Evolutionary conservation across 2,329 filamentous ascomycete species (phyloP), one percentile per base, ranked within the genome.

Genomic region (Atkinsonella hypoxylon): DNA sequence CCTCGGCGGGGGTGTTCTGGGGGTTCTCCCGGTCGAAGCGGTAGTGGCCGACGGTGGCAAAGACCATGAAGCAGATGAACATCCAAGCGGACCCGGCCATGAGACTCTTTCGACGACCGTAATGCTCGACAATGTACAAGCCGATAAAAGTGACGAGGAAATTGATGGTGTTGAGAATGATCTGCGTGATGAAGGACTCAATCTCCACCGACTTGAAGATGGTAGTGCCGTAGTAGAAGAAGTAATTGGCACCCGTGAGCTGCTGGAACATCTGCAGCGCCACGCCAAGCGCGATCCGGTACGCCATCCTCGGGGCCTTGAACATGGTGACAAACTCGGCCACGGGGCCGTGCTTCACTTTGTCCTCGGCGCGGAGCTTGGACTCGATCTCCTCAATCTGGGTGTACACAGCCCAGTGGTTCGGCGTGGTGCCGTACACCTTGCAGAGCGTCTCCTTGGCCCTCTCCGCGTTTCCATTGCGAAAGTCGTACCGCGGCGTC

Each of bases 81-180:
- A 77, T 77, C 77, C 81, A 83, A 1, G 77, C 61, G 3, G 78
- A 77, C n/a, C 82, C 83, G 0, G 67, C 62, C 45, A 85, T 78
- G 2, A 87, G 70, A 2, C 78, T 81, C 56, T 75, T 76, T 46
- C 83, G 77, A 7, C 83, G 79, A 51, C 83, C 82, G 45, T 76
- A 81, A 53, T 81, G 75, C 62, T 86, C 81, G 13, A 86, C 79
- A n/a, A 86, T 69, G 59, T 81, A 86, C n/a, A 87, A 70, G 49
- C 83, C 82, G 22, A 78, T 73, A 55, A 87, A 81, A 7, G 83
- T 87, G 54, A 78, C 79, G 48, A 72, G 69, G 11, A 86, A 83
- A 59, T 87, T 87, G 57, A 87, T 83, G 3, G 73, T 77, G 55
- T 77, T 77, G 31, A 85, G 72, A 51, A 85, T 84, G 56, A 85